These are phyloP conservation scores for Didymella sp. DNA, from an alignment of 2,329 filamentous ascomycete genomes.

Conservation along the genomic window DNA sequence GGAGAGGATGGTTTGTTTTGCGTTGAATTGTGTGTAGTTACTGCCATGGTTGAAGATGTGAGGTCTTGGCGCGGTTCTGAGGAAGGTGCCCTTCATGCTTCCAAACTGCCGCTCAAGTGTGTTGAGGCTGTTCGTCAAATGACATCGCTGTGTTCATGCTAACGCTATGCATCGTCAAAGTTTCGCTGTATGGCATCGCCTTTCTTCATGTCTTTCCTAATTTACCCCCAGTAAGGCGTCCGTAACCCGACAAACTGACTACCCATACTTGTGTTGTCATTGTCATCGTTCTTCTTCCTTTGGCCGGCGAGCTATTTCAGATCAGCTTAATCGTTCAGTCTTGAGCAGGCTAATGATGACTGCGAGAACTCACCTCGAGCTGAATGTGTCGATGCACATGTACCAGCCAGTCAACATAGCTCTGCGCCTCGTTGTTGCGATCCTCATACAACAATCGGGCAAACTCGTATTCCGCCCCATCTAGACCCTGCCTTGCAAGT, in stretches of 20 bases:
- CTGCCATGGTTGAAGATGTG: no score
- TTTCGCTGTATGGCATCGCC: background rate
- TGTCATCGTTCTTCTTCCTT: constrained; percentile 70
- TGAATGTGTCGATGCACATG: constrained; percentile 93
- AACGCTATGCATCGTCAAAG: constrained; percentile 4
- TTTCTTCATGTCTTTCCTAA: background rate
- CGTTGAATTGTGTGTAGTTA: no score
- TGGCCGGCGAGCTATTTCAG: constrained; percentile 64
- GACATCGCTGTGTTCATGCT: background rate
- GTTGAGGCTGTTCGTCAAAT: no score
- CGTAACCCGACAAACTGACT: constrained; percentile 49
- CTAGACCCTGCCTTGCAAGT: constrained; percentile 87
- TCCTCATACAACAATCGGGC: constrained; percentile 90
- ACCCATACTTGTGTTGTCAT: constrained; percentile 42
- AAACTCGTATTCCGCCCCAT: constrained; percentile 97
- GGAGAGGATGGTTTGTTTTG: no score
- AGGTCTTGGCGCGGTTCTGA: no score
- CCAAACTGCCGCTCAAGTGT: no score
- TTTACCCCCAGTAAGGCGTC: constrained; percentile 51
- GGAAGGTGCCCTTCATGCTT: no score
- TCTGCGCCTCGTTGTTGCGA: constrained; percentile 95
- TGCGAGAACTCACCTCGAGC: constrained; percentile 67
- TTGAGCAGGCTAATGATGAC: no score
- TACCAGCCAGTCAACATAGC: constrained; percentile 98
- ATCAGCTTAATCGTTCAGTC: constrained; percentile 1